Conservation (phyloP, 1,139 yeast genomes). For the Tardiomyces blankii region DNA sequence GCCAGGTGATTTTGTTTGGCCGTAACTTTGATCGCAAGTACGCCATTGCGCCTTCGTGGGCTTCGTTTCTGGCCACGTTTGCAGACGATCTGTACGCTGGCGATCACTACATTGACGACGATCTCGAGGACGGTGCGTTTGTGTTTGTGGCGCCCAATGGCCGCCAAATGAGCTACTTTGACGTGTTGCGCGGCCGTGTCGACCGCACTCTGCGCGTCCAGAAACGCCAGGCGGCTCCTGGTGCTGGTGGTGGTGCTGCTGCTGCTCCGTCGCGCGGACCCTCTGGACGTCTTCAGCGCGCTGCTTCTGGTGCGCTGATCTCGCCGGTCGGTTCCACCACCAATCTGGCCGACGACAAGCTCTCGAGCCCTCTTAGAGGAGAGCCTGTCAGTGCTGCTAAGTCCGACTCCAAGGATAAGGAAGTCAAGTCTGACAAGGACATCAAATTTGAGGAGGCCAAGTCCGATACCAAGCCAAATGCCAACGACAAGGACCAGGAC, state of each 20-base stretch:
- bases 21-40: slow-evolving; percentile 81
- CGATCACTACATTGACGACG: slow-evolving; percentile 54
- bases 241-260: no score
- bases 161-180: slow-evolving; percentile 42
- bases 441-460: slow-evolving; percentile 2
- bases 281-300: slow-evolving; percentile 1
- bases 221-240: slow-evolving; percentile 6
- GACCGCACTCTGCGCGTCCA: slow-evolving; percentile 19
- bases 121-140: slow-evolving; percentile 55
- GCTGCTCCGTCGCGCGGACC: slow-evolving; percentile 1
- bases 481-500: neutral
- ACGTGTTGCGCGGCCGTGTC: slow-evolving; percentile 43
- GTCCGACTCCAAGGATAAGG: slow-evolving; percentile 8
- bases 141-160: slow-evolving; percentile 48
- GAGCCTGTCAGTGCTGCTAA: slow-evolving; percentile 1
- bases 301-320: slow-evolving; percentile 1
- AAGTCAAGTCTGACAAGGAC: slow-evolving; percentile 9
- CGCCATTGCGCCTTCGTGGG: slow-evolving; percentile 73
- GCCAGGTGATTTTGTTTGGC: slow-evolving; percentile 82
- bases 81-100: slow-evolving; percentile 80
- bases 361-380: slow-evolving; percentile 7
- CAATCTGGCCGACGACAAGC: slow-evolving; percentile 11
- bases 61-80: slow-evolving; percentile 65
- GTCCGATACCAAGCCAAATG: neutral
- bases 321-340: slow-evolving; percentile 10